These are phyloP conservation scores for Mortierella sp. DNA, from an alignment of 371 early-diverging fungal genomes.

Conservation along the genomic window DNA sequence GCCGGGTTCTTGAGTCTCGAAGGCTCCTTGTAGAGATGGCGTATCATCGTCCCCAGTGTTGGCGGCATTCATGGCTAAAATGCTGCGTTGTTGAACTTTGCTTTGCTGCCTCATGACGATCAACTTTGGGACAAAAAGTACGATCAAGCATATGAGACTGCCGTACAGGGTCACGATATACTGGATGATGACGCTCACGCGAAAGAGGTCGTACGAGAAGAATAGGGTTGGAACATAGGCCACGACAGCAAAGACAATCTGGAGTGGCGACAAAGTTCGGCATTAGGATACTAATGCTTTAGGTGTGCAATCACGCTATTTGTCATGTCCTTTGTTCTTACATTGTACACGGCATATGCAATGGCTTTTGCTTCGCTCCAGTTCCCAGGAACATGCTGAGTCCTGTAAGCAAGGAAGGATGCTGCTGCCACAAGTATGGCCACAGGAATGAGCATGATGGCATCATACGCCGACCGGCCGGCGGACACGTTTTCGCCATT, in stretches of 20 bases:
- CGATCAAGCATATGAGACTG: background rate
- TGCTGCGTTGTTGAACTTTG: background rate
- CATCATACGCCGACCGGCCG: background rate
- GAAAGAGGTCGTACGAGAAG: background rate
- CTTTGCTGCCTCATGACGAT: background rate
- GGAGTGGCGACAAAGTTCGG: background rate
- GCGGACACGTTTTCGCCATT: too few relatives aligned
- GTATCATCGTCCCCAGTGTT: constrained; percentile 1
- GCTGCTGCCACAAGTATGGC: background rate
- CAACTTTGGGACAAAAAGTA: constrained; percentile 13
- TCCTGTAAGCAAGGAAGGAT: background rate
- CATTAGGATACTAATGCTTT: too few relatives aligned
- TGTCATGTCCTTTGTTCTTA: background rate
- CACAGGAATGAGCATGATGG: background rate
- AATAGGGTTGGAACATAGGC: background rate
- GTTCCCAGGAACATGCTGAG: constrained; percentile 1
- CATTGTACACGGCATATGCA: constrained; percentile 15
- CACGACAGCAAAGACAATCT: constrained; percentile 3
- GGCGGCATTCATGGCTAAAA: background rate
- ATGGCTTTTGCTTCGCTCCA: constrained; percentile 20
- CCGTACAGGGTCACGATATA: constrained; percentile 3
- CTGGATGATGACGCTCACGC: constrained; percentile 6
- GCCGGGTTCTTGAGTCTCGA: too few relatives aligned
- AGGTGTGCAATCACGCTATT: too few relatives aligned
- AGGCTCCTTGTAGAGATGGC: background rate